Base-by-base conservation (phyloP, 2,329 filamentous ascomycete genomes). In the Rutstroemia sydowiana region DNA sequence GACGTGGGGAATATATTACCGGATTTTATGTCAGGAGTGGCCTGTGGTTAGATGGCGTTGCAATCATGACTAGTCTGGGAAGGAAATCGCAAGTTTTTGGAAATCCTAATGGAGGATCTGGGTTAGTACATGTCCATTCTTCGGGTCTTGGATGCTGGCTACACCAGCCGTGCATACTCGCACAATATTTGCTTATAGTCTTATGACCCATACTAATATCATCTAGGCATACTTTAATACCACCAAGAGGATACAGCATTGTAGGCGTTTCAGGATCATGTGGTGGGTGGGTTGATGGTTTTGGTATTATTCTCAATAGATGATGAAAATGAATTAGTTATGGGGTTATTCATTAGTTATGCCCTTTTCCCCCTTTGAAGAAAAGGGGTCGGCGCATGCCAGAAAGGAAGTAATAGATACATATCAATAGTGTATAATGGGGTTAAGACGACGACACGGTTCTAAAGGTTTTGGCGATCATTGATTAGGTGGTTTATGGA, bases 41-140 rank as follows among this genome's bases (percentile, higher is more conserved):
- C 20, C 74, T 80, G 54, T 93, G 87, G 82, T 85, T 97, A 59
- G 89, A 96, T 66, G 92, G 84, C 11, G 78, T 97, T 48, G 89
- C 95, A 66, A 84, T 97, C 57, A 72, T 96, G 68, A 97, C 93
- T 1, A 96, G 84, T 63, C 72, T 88, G 55, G 91, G 91, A n/a
- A 80, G 91, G 61, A 87, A 85, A 67, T 96, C 92, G 31, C 81
- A 84, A 50, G 72, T 95, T 55, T 97, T 84, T 74, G 93, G 93
- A 54, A 93, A 95, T 61, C 70, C 83, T 10, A 74, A 75, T 58
- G 89, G 89, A 51, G 91, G 91, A 58, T 86, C 85, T 65, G 82
- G 82, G 90, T 96, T 81, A 70, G 89, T 81, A n/a, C n/a, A n/a
- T n/a, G n/a, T n/a, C n/a, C n/a, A n/a, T 13, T 23, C 6, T n/a